A percentile compares a stretch with the other conserved stretches of the same genome.
phyloP scores from a whole-genome alignment of 1,139 yeast genomes.

The Yamadazyma atmosphaerica region DNA sequence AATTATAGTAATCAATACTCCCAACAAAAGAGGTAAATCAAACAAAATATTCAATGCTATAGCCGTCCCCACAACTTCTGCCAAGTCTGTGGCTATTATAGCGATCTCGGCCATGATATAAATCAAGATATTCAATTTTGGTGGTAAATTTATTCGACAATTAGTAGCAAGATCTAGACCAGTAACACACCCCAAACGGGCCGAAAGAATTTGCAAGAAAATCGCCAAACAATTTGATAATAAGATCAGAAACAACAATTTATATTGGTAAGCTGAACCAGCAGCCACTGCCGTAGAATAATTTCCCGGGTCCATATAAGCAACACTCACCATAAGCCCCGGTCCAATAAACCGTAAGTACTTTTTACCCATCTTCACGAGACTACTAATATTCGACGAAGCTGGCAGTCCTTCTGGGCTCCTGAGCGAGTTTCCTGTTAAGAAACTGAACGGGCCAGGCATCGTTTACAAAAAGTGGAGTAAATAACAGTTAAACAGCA shows the following conservation, averaged over 20 bases:
- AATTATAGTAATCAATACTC: constrained; percentile 78
- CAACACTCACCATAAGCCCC: constrained; percentile 92
- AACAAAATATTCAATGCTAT: constrained; percentile 83
- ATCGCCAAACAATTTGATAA: constrained; percentile 87
- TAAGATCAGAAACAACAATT: constrained; percentile 75
- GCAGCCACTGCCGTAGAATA: constrained; percentile 94
- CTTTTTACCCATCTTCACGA: constrained; percentile 33
- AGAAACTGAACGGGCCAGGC: too few relatives aligned
- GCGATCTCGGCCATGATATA: constrained; percentile 83
- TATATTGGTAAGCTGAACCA: constrained; percentile 85
- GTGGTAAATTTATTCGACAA: constrained; percentile 74
- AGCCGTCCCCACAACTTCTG: constrained; percentile 94
- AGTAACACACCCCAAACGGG: constrained; percentile 86
- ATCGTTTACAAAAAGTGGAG: background rate
- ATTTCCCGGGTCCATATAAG: constrained; percentile 98
- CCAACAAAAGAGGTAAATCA: constrained; percentile 70
- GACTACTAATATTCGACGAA: background rate
- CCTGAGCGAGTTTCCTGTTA: too few relatives aligned
- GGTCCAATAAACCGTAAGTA: constrained; percentile 81
- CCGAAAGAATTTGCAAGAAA: constrained; percentile 77
- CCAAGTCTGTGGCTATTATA: constrained; percentile 88
- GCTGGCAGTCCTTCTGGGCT: too few relatives aligned
- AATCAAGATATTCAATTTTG: constrained; percentile 57
- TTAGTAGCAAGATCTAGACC: constrained; percentile 88
- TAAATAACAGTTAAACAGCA: too few relatives aligned